phyloP scores from a whole-genome alignment of 176 grass and related monocot species.

The Hordeum marinum region DNA sequence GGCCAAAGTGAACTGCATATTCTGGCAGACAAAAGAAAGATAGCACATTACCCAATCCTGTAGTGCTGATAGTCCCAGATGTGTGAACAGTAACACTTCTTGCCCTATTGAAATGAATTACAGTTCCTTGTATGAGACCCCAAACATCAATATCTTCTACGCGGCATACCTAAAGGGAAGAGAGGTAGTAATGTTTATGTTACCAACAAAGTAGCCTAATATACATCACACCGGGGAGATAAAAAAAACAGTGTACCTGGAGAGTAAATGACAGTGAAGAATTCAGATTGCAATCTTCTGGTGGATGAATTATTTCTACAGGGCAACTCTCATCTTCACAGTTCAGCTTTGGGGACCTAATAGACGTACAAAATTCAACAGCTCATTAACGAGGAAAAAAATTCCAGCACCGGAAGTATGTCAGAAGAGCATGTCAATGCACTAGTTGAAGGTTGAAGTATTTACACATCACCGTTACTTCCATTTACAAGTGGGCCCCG shows the following conservation, averaged over 20 bases:
- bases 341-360: constrained; percentile 89
- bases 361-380: constrained; percentile 33
- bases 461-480: constrained; percentile 74
- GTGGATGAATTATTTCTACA: constrained; percentile 89
- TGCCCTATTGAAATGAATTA: constrained; percentile 94
- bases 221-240: constrained; percentile 4
- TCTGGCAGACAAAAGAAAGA: constrained; percentile 19
- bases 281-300: constrained; percentile 99
- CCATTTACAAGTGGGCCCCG: constrained; percentile 80
- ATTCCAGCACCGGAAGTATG: neutral
- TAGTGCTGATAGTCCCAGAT: constrained; percentile 80
- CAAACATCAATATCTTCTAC: constrained; percentile 98
- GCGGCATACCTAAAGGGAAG: constrained; percentile 72
- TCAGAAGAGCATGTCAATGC: constrained; percentile 5
- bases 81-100: constrained; percentile 72
- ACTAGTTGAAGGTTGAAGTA: constrained; percentile 39
- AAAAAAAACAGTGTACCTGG: constrained; percentile 47
- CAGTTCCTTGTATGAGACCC: constrained; percentile 86
- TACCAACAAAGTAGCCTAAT: neutral
- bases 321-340: constrained; percentile 82
- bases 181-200: neutral
- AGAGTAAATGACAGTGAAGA: constrained; percentile 93
- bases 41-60: constrained; percentile 64
- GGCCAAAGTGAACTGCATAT: neutral
- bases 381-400: constrained; percentile 6